phyloP scores from a whole-genome alignment of 108 stramenopile genomes.

The Pseudonitzschia delicatissima region DNA sequence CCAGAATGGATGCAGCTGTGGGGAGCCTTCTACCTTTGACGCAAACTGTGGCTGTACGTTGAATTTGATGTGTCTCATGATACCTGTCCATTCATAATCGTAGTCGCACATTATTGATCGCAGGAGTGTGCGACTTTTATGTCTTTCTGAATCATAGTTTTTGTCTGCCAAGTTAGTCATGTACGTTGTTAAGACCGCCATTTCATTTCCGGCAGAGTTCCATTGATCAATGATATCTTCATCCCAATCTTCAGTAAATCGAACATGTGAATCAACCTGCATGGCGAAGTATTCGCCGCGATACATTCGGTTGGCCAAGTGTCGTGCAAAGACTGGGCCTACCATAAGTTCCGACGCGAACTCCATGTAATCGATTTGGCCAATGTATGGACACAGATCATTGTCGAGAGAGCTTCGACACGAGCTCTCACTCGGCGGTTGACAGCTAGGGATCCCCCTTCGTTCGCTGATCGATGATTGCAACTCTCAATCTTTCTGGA shows the following conservation, averaged over 20 bases:
- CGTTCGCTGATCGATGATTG: conserved; percentile 48
- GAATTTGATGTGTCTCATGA: conserved; percentile 25
- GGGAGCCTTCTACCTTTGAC: conserved; percentile 22
- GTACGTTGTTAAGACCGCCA: conserved; percentile 57
- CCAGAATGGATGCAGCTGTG: conserved; percentile 76
- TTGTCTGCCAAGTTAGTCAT: conserved; percentile 32
- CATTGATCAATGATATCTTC: conserved; percentile 50
- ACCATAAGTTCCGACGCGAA: conserved; percentile 44
- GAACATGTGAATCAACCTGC: conserved; percentile 70
- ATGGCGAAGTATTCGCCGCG: conserved; percentile 75
- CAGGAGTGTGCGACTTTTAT: conserved; percentile 7
- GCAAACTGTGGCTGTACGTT: conserved; percentile 35
- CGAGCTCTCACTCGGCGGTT: conserved; percentile 17
- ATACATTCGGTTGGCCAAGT: conserved; percentile 70
- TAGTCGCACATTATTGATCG: conserved; percentile 49
- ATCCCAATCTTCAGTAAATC: conserved; percentile 55
- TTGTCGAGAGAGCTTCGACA: conserved; percentile 48
- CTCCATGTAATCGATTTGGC: conserved; percentile 49
- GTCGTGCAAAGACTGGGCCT: conserved; percentile 66
- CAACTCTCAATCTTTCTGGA: conserved; percentile 54
- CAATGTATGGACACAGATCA: conserved; percentile 44
- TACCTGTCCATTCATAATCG: conserved; percentile 35
- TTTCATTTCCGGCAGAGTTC: conserved; percentile 52
- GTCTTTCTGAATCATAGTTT: conserved; percentile 24
- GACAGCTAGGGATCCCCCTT: conserved; percentile 27